phyloP scores from a whole-genome alignment of 1,284 basidiomycete genomes.

The Cerrena zonata region DNA sequence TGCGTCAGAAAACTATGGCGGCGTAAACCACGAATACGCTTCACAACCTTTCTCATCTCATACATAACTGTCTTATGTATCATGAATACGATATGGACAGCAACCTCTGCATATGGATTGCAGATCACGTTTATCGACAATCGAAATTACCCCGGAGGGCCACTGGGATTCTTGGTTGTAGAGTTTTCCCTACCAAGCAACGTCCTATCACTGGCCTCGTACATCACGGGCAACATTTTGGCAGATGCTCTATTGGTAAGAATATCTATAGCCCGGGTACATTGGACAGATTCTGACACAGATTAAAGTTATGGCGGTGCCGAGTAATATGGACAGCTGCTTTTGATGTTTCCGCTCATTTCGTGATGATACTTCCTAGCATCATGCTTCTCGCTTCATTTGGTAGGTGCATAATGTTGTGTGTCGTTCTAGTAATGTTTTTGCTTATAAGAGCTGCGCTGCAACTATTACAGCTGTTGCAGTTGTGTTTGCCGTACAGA shows the following conservation, averaged over 20 bases:
- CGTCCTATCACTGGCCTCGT: constrained; percentile 6
- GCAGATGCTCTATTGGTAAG: constrained; percentile 8
- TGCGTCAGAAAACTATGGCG: not conserved
- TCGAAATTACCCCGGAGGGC: constrained; percentile 11
- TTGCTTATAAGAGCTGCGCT: no score
- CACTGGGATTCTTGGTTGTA: constrained; percentile 5
- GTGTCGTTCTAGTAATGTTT: not conserved
- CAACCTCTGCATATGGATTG: constrained; percentile 10
- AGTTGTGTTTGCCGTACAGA: constrained; percentile 8
- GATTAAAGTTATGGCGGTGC: constrained; percentile 3
- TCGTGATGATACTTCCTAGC: constrained; percentile 2
- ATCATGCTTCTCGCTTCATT: not conserved
- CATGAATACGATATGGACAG: constrained; percentile 11
- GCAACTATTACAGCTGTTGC: constrained; percentile 6
- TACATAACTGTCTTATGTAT: constrained; percentile 10
- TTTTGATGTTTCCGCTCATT: not conserved
- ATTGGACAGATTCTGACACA: not conserved
- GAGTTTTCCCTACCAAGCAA: constrained; percentile 9
- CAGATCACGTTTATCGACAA: constrained; percentile 12
- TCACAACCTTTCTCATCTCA: constrained; percentile 1
- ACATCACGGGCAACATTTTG: constrained; percentile 6
- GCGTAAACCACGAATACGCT: not conserved
- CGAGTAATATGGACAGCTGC: constrained; percentile 2
- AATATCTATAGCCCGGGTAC: not conserved
- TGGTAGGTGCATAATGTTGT: not conserved